Percentiles rank a stretch among this genome's conserved stretches.
Conservation (phyloP, 345 rosid genomes). For the Limnanthes douglasii region DNA sequence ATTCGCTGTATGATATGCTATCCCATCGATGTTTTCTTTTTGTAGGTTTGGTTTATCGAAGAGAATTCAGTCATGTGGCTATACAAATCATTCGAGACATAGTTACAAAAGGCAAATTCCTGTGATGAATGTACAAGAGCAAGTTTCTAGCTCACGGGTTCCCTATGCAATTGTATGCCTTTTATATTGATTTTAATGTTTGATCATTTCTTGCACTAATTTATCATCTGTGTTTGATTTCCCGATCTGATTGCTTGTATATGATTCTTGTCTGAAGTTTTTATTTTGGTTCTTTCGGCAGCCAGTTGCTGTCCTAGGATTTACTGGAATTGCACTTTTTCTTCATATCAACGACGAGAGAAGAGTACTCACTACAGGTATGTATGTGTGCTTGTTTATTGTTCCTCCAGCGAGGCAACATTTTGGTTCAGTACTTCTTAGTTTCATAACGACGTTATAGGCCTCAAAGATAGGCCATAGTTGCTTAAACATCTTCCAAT, state of each 20-base stretch:
- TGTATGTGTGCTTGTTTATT: neutral
- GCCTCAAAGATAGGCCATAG: neutral
- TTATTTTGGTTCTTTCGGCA: constrained; percentile 15
- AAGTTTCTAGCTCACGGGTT: constrained; percentile 24
- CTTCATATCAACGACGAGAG: constrained; percentile 75
- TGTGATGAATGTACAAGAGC: constrained; percentile 17
- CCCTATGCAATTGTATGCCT: constrained; percentile 33
- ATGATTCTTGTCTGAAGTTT: neutral
- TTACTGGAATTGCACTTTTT: constrained; percentile 37
- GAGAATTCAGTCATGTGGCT: constrained; percentile 33
- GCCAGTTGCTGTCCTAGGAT: constrained; percentile 51
- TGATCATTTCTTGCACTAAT: constrained; percentile 1
- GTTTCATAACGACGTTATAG: too few species aligned
- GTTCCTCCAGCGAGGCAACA: too few species aligned
- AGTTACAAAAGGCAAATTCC: constrained; percentile 8
- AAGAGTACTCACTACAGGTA: constrained; percentile 58
- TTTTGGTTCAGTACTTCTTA: too few species aligned
- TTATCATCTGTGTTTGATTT: neutral
- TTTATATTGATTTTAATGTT: constrained; percentile 4
- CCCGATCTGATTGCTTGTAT: neutral
- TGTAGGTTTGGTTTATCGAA: constrained; percentile 29
- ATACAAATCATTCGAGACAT: constrained; percentile 28
- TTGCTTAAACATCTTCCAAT: neutral
- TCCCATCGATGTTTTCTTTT: neutral
- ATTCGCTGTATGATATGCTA: neutral